These are phyloP conservation scores for Penicillium expansum DNA, from an alignment of 2,329 filamentous ascomycete genomes.

Conservation along the genomic window DNA sequence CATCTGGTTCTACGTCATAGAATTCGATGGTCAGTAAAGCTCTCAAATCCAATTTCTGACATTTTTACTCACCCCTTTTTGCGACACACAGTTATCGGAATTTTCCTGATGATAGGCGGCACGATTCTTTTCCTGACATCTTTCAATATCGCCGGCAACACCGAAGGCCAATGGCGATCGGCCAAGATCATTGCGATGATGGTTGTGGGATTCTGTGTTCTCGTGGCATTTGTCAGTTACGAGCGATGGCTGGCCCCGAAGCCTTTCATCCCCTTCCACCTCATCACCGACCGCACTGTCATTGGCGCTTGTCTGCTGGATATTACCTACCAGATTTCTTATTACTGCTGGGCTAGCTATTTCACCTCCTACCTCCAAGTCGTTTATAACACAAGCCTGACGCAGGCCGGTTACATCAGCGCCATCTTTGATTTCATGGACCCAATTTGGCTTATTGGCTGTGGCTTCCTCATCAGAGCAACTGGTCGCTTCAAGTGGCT, in stretches of 20 bases:
- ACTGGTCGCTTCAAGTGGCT: conserved; percentile 55
- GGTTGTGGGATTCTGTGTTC: conserved; percentile 53
- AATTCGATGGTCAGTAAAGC: conserved; percentile 55
- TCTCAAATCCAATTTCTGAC: background rate
- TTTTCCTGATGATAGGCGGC: conserved; percentile 59
- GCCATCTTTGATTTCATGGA: conserved; percentile 50
- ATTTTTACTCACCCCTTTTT: background rate
- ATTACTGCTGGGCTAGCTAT: conserved; percentile 33
- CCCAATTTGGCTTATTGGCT: conserved; percentile 22
- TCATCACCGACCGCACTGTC: conserved; percentile 25
- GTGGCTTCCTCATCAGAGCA: conserved; percentile 49
- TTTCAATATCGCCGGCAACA: conserved; percentile 46
- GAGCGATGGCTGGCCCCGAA: conserved; percentile 51
- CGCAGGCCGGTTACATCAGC: conserved; percentile 43
- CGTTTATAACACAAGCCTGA: conserved; percentile 31
- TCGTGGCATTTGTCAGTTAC: conserved; percentile 54
- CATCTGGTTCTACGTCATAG: conserved; percentile 52
- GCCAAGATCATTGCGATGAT: conserved; percentile 50
- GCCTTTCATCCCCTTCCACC: conserved; percentile 49
- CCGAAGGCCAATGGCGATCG: conserved; percentile 42
- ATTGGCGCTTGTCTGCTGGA: conserved; percentile 30
- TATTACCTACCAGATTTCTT: conserved; percentile 29
- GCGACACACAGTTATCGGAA: conserved; percentile 47
- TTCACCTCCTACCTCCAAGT: conserved; percentile 26
- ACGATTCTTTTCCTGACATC: conserved; percentile 53